A percentile compares a stretch with the other conserved stretches of the same genome.
phyloP scores from a whole-genome alignment of 2,329 filamentous ascomycete species.

The Zymoseptoria passerinii region DNA sequence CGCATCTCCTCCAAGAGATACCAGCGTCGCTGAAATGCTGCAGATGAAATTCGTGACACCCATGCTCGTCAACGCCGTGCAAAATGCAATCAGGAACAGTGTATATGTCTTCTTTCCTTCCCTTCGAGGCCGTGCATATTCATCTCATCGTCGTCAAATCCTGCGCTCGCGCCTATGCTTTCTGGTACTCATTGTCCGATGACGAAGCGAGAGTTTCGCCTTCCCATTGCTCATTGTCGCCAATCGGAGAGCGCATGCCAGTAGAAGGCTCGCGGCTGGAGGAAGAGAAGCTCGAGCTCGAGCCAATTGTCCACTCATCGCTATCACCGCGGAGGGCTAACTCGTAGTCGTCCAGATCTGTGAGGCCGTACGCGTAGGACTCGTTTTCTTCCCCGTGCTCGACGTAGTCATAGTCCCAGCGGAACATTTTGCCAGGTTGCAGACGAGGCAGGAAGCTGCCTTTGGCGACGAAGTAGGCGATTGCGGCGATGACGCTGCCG shows the following conservation, averaged over 20 bases:
- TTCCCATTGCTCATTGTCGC: constrained; percentile 51
- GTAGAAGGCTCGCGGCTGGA: constrained; percentile 51
- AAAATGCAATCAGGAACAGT: neutral
- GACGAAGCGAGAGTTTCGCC: constrained; percentile 44
- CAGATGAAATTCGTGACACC: constrained; percentile 3
- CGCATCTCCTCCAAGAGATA: constrained; percentile 2
- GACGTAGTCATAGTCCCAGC: constrained; percentile 94
- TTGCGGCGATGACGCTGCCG: constrained; percentile 55
- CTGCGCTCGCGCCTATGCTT: constrained; percentile 15
- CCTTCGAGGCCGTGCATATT: neutral
- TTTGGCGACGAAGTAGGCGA: constrained; percentile 75
- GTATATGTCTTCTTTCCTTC: neutral
- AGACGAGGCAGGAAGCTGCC: constrained; percentile 72
- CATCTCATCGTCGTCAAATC: neutral
- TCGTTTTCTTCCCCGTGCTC: constrained; percentile 62
- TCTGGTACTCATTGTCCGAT: constrained; percentile 21
- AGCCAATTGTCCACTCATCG: constrained; percentile 85
- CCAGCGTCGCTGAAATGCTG: constrained; percentile 1
- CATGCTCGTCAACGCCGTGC: neutral
- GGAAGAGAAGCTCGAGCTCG: constrained; percentile 66
- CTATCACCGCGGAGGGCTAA: constrained; percentile 50
- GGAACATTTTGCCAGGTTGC: constrained; percentile 74
- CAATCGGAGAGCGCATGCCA: constrained; percentile 41
- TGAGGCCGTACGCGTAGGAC: constrained; percentile 46
- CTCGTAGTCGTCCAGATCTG: constrained; percentile 47